phyloP scores from a whole-genome alignment of 768 basidiomycete species.

The Agrocybe pediades region DNA sequence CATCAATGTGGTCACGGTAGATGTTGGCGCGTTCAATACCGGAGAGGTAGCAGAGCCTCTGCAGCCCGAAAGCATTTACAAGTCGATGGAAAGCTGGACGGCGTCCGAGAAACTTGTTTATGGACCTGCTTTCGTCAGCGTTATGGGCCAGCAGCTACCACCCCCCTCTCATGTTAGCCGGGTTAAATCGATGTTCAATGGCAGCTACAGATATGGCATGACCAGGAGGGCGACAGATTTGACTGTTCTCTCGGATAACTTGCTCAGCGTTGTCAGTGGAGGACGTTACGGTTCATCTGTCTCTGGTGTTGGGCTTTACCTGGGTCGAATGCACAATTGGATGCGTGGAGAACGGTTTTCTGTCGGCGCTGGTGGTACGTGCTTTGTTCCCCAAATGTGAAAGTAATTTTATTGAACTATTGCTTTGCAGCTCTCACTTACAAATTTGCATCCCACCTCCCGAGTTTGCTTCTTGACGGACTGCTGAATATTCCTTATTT shows the following conservation, averaged over 20 bases:
- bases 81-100: conserved; percentile 72
- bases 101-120: conserved; percentile 74
- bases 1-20: conserved; percentile 69
- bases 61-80: conserved; percentile 38
- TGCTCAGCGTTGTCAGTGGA: conserved; percentile 61
- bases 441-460: conserved; percentile 68
- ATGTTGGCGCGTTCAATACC: conserved; percentile 64
- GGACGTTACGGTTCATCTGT: conserved; percentile 47
- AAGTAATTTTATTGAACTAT: conserved; percentile 11
- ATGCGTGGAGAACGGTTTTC: conserved; percentile 68
- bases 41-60: conserved; percentile 22
- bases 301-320: conserved; percentile 44
- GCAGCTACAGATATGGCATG: conserved; percentile 38
- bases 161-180: conserved; percentile 25
- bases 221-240: conserved; percentile 58
- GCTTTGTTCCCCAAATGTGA: background rate
- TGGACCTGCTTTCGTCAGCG: conserved; percentile 64
- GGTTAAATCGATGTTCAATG: conserved; percentile 36
- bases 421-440: conserved; percentile 64
- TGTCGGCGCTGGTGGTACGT: conserved; percentile 79
- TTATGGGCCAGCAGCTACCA: conserved; percentile 33
- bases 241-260: conserved; percentile 55
- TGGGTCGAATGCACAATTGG: conserved; percentile 56
- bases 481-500: conserved; percentile 68
- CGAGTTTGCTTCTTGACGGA: conserved; percentile 60